These are phyloP conservation scores for Trichophyton verrucosum DNA, from an alignment of 2,329 filamentous ascomycete species.

Conservation along the genomic window DNA sequence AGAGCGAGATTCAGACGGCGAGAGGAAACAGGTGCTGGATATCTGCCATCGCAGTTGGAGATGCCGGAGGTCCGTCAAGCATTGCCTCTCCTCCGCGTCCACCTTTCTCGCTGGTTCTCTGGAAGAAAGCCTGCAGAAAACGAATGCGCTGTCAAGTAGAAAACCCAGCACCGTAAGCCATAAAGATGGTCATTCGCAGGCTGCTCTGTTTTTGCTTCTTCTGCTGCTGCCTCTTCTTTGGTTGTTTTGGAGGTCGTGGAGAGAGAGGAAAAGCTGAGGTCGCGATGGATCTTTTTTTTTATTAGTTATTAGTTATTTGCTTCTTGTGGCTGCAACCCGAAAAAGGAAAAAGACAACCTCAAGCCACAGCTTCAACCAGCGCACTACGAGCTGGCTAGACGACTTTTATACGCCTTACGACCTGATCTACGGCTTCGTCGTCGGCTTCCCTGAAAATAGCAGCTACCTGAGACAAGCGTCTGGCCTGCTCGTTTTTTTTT, in stretches of 20 bases:
- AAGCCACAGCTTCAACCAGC: neutral
- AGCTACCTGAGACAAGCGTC: neutral
- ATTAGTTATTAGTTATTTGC: neutral
- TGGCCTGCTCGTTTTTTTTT: neutral
- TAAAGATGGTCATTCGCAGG: neutral
- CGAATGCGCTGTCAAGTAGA: neutral
- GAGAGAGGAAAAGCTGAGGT: neutral
- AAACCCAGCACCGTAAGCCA: neutral
- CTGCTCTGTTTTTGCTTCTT: neutral
- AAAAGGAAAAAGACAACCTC: neutral
- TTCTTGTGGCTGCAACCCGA: neutral
- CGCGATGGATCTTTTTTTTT: neutral
- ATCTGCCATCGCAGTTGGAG: slow-evolving; percentile 1
- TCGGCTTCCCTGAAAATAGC: neutral
- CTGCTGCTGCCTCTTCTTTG: neutral
- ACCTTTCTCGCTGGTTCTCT: neutral
- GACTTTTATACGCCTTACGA: no score
- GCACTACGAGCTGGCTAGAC: no score
- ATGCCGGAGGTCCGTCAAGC: neutral
- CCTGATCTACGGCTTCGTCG: neutral
- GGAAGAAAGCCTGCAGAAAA: neutral
- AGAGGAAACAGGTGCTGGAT: neutral
- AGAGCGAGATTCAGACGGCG: neutral
- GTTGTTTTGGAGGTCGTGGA: neutral
- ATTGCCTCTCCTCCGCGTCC: neutral